phyloP scores from a whole-genome alignment of 106 monocot genomes.

The Dendrobium officinale region DNA sequence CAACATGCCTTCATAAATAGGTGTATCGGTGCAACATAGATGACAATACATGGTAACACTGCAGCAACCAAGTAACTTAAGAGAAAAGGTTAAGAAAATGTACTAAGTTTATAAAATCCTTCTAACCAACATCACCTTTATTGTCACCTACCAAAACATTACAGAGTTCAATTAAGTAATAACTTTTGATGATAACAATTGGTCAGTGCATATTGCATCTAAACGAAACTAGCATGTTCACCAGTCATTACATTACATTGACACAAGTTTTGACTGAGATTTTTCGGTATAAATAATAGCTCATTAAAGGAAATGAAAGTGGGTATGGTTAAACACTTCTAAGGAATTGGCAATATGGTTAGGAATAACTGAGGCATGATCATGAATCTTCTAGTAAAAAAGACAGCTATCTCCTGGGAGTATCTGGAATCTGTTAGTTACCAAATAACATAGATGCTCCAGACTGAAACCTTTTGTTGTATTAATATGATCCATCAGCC shows the following conservation, averaged over 20 bases:
- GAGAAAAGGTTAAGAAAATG: not conserved
- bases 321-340: not conserved
- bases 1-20: too few relatives aligned
- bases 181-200: not conserved
- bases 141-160: not conserved
- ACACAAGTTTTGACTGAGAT: not conserved
- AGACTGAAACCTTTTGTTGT: slow-evolving; percentile 91
- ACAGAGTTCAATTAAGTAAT: not conserved
- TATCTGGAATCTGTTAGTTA: slow-evolving; percentile 13
- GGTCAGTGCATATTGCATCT: not conserved
- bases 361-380: not conserved
- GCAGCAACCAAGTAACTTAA: not conserved
- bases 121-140: too few relatives aligned
- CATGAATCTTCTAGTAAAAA: not conserved
- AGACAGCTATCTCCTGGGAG: not conserved
- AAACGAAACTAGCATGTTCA: not conserved
- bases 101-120: not conserved
- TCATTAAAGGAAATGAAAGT: not conserved
- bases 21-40: not conserved
- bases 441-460: slow-evolving; percentile 84
- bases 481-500: slow-evolving; percentile 89
- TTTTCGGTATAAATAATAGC: not conserved
- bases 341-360: not conserved
- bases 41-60: not conserved
- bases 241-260: not conserved